Base-by-base conservation (phyloP, 129 eudicot genomes). In the Flaveria brownii region DNA sequence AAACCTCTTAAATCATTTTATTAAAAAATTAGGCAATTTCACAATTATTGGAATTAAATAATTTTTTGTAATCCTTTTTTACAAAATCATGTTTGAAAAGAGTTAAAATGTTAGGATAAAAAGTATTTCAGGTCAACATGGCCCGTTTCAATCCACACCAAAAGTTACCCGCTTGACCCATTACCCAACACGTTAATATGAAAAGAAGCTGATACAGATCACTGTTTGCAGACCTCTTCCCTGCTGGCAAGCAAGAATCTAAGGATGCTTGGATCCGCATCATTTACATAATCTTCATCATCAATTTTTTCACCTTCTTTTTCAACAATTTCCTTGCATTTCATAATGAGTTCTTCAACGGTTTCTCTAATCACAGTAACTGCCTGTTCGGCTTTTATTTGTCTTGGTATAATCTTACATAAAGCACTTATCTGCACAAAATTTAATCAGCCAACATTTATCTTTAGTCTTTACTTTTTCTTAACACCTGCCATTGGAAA, bases 231-330 rank as follows among this genome's bases (percentile, higher is more conserved):
- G 39, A 94, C 99, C 93, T 94, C 97, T 68, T 91, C 99, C 78
- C 99, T 82, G 84, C 99, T 94, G 74, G 99, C 99, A 62, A 94
- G 99, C 90, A 94, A 84, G 88, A 94, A 94, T 4, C 97, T 88
- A 42, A 94, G 93, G 56, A 94, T 94, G 85, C 97, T 91, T 61
- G 99, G 96, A 79, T 94, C 99, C n/a, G 97, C 77, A 22, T 91
- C 96, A 78, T 91, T 94, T 42, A 94, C 97, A 71, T 94, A 94
- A 63, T 94, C 99, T 84, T 94, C 99, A 80, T 91, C 92, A n/a
- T 80, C 82, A n/a, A 94, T 91, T 84, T 76, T 91, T 84, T 91
- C 99, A 33, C 93, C 99, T 86, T 94, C 97, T 45, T 66, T 84
- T 78, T 94, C 97, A 20, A 94, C 99, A 10, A 94, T 91, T 84